Conservation (phyloP, 495 filamentous ascomycete species). For the Penicillium cataractarum region DNA sequence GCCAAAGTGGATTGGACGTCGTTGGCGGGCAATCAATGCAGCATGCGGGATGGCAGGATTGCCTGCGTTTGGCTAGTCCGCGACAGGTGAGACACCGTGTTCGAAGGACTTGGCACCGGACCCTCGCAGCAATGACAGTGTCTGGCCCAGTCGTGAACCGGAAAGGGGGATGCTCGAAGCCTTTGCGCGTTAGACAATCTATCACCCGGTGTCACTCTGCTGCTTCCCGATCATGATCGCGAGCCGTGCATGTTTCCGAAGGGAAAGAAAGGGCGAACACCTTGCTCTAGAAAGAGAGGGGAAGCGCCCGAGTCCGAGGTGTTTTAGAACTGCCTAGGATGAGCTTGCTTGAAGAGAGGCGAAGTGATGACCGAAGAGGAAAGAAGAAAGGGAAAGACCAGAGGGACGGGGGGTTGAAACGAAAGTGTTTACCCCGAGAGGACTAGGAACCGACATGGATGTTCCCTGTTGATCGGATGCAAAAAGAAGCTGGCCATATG, state of each 20-base stretch:
- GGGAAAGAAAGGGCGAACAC: background rate
- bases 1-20: slow-evolving; percentile 24
- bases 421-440: slow-evolving; percentile 13
- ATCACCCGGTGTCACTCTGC: slow-evolving; percentile 34
- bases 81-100: slow-evolving; percentile 32
- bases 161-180: slow-evolving; percentile 25
- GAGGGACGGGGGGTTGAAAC: background rate
- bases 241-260: slow-evolving; percentile 17
- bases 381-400: background rate
- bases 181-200: slow-evolving; percentile 27
- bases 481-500: slow-evolving; percentile 5
- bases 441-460: slow-evolving; percentile 19
- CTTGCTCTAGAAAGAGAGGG: background rate
- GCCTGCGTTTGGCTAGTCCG: slow-evolving; percentile 35
- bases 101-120: slow-evolving; percentile 30
- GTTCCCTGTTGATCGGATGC: slow-evolving; percentile 21
- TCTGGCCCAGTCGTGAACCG: slow-evolving; percentile 28
- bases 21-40: slow-evolving; percentile 34
- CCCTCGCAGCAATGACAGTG: slow-evolving; percentile 28
- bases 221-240: slow-evolving; percentile 27
- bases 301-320: slow-evolving; percentile 26
- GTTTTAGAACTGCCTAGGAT: slow-evolving; percentile 20
- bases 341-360: background rate
- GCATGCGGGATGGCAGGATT: slow-evolving; percentile 37
- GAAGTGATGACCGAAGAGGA: background rate